Conservation (phyloP, 495 filamentous ascomycete species). For the Massariosphaeria phaeospora region DNA sequence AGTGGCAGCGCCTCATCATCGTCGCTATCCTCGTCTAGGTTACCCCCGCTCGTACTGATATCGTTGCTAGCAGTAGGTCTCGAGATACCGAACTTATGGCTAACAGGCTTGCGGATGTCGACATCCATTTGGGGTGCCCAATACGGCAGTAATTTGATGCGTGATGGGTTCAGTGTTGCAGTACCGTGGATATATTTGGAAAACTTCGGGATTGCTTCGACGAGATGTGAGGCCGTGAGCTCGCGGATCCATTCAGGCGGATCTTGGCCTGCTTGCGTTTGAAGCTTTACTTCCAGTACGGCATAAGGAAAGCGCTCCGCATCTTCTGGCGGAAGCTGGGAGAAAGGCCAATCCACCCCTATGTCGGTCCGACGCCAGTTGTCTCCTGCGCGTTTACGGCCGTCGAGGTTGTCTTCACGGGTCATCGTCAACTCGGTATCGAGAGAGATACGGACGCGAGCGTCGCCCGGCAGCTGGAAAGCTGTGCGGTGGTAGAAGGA, state of each 20-base stretch:
- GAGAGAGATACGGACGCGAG: conserved; percentile 90
- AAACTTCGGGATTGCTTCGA: conserved; percentile 97
- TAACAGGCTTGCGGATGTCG: conserved; percentile 90
- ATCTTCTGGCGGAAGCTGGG: conserved; percentile 77
- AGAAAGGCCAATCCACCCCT: conserved; percentile 91
- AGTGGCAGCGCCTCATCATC: conserved; percentile 46
- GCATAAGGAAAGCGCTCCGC: conserved; percentile 92
- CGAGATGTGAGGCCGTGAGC: conserved; percentile 83
- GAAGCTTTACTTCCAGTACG: conserved; percentile 93
- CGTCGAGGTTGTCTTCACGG: conserved; percentile 92
- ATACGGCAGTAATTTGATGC: conserved; percentile 87
- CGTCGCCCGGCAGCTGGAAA: conserved; percentile 95
- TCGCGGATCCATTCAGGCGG: conserved; percentile 95
- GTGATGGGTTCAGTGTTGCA: conserved; percentile 76
- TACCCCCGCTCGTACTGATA: conserved; percentile 57
- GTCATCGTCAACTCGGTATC: conserved; percentile 94
- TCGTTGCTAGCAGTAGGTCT: conserved; percentile 67
- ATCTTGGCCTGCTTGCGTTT: conserved; percentile 95
- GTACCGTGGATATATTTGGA: conserved; percentile 98
- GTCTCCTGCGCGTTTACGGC: conserved; percentile 64
- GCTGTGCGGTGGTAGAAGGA: conserved; percentile 98
- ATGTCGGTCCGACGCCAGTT: conserved; percentile 99
- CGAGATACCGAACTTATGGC: conserved; percentile 82
- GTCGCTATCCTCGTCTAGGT: conserved; percentile 57
- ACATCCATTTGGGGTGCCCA: conserved; percentile 99